Evolutionary conservation across 371 early-diverging fungal genomes (phyloP), one percentile per base, ranked within the genome.

Genomic region (Lichtheimia corymbifera): DNA sequence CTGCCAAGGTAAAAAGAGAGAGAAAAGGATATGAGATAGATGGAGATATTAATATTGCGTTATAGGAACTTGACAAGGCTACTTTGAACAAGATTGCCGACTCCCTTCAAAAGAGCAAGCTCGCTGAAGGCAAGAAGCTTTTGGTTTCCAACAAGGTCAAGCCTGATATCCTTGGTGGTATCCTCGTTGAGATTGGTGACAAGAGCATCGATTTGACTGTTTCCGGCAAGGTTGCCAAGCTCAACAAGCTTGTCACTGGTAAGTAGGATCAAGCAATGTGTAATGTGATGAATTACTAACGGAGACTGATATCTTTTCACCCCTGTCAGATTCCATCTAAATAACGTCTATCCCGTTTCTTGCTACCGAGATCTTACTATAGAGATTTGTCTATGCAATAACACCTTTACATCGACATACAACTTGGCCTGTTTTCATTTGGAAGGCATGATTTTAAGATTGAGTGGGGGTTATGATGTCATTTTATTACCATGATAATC

Each of bases 141-240:
- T 74, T 89, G 57, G 81, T 95, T 58, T 82, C 87, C 73, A 93
- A 91, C 93, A 94, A 93, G 91, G 91, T 90, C 64, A 93, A 97
- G 85, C 90, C 96, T 61, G 78, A 86, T 71, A 93, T 97, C 73
- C 79, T 97, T 56, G 98, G 98, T 71, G 98, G 98, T 67, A 83
- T 97, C 73, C 83, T 97, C 70, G 91, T 97, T 56, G 97, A 97
- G 77, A 82, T 97, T 71, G 97, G 98, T 66, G 98, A 96, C 82
- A 93, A 93, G 84, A 96, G 96, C 72, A 94, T 97, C 71, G 98
- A 97, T 80, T 86, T 97, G 82, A 95, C 97, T 40, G 95, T 95
- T 60, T 88, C 96, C 41, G 85, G 91, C 79, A 93, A 92, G 80
- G 80, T 97, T 73, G 88, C 91, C 83, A 97, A 96, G 89, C 87